phyloP scores from a whole-genome alignment of 192 early-diverging fungal genomes.

The Geranomyces variabilis region DNA sequence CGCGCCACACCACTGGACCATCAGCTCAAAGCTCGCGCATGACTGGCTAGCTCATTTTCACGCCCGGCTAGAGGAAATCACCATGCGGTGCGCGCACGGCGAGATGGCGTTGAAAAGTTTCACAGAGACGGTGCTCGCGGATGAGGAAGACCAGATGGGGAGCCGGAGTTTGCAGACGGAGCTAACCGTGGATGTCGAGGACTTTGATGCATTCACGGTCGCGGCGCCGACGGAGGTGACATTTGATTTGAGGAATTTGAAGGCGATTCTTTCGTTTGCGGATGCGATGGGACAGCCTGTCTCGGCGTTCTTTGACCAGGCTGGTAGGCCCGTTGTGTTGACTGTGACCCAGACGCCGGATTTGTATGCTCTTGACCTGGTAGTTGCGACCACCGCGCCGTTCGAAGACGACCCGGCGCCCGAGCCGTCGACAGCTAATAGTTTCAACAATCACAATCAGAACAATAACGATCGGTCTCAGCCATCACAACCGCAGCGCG shows the following conservation, averaged over 20 bases:
- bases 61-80: conserved; percentile 41
- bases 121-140: conserved; percentile 8
- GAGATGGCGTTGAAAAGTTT: conserved; percentile 28
- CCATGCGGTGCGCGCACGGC: conserved; percentile 33
- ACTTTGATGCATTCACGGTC: conserved; percentile 47
- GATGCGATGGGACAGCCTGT: conserved; percentile 46
- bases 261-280: conserved; percentile 43
- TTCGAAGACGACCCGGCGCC: background rate
- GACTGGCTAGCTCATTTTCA: conserved; percentile 47
- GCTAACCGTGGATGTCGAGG: conserved; percentile 44
- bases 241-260: conserved; percentile 45
- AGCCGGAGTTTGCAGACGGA: conserved; percentile 41
- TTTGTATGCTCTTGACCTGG: conserved; percentile 42
- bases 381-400: conserved; percentile 37
- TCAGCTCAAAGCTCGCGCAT: conserved; percentile 40
- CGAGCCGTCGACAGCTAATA: too few species aligned
- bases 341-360: conserved; percentile 36
- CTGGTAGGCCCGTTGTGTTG: conserved; percentile 48
- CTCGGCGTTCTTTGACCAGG: conserved; percentile 39
- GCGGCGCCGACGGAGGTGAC: conserved; percentile 27
- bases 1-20: conserved; percentile 34
- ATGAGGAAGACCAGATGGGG: conserved; percentile 13
- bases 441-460: too few species aligned
- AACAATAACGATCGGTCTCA: too few species aligned
- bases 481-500: too few species aligned